These are phyloP conservation scores for Alectoria sarmentosa DNA, from an alignment of 495 filamentous ascomycete species.

Conservation along the genomic window DNA sequence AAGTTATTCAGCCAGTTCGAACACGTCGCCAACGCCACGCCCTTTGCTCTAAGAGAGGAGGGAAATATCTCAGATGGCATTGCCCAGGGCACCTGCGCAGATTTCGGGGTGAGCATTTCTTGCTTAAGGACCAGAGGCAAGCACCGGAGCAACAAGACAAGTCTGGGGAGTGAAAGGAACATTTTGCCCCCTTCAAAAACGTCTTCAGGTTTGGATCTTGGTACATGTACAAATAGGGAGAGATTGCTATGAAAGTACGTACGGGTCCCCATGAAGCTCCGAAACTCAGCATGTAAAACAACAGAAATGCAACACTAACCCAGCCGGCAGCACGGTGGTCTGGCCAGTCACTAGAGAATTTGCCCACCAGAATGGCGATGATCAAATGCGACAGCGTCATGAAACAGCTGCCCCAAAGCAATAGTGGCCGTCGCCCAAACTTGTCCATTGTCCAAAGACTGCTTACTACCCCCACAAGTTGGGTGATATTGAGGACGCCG, in stretches of 20 bases:
- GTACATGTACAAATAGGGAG: not conserved
- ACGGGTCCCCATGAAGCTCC: slow-evolving; percentile 43
- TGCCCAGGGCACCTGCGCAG: slow-evolving; percentile 27
- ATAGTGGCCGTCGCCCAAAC: slow-evolving; percentile 40
- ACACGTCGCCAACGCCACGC: slow-evolving; percentile 45
- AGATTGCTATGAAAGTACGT: slow-evolving; percentile 16
- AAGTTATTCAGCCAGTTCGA: slow-evolving; percentile 54
- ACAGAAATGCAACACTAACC: slow-evolving; percentile 32
- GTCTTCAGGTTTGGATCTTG: not conserved
- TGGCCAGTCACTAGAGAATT: slow-evolving; percentile 40
- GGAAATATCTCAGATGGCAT: slow-evolving; percentile 46
- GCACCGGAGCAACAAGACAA: not conserved
- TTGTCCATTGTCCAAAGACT: slow-evolving; percentile 46
- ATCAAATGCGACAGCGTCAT: slow-evolving; percentile 47
- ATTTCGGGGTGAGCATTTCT: not conserved
- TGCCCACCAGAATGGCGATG: slow-evolving; percentile 43
- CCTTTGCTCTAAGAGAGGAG: slow-evolving; percentile 45
- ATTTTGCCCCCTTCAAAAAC: not conserved
- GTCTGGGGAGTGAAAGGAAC: not conserved
- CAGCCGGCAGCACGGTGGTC: slow-evolving; percentile 41
- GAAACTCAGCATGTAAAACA: slow-evolving; percentile 45
- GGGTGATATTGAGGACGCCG: slow-evolving; percentile 50
- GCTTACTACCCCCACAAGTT: slow-evolving; percentile 43
- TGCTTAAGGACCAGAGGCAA: not conserved
- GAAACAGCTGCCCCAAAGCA: slow-evolving; percentile 39